Base-by-base conservation (phyloP, 2,329 filamentous ascomycete genomes). In the Ilyonectria sp. region DNA sequence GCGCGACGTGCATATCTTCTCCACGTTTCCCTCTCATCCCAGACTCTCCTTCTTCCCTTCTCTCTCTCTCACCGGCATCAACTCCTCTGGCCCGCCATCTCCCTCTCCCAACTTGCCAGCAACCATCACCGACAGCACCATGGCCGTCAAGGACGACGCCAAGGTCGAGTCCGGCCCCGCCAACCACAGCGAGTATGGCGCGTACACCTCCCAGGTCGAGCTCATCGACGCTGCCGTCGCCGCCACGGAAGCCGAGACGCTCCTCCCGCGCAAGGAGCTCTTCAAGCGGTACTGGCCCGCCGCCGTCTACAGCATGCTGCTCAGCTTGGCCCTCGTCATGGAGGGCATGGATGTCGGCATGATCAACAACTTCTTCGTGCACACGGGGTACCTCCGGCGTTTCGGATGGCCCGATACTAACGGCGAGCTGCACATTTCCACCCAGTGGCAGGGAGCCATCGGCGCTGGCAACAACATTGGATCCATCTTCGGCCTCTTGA, bases 361-460 rank as follows among this genome's bases (percentile, higher is more conserved):
- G 3, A 76, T 85, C 65, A 80, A 78, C 63, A 82, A 80, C 43
- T 81, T 85, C 68, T 84, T 80, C 62, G 82, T 78, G 2, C 82
- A 82, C 71, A 79, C 83, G 1, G 82, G 84, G 0, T 77, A 82
- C 4, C 88, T 87, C 83, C 13, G 71, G 68, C 44, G 66, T 3
- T 85, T 83, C 43, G 82, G 82, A 3, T 75, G 77, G 62, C 72
- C 73, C 2, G 68, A 76, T 19, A 61, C 69, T 6, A 66, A 82
- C 0, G 81, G 80, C n/a, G 66, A 75, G 1, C 82, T 82, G 60
- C 78, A 84, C 54, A 78, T 87, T 29, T 78, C 81, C 2, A 79
- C 82, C 0, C 75, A 80, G 4, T 89, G 83, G 81, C 86, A 88
- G 75, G 80, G 84, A 4, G 85, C 81, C 4, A 77, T 89, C 7